Evolutionary conservation across 169 alveolate genomes (phyloP).

Genomic region (Plasmodium vivax): DNA sequence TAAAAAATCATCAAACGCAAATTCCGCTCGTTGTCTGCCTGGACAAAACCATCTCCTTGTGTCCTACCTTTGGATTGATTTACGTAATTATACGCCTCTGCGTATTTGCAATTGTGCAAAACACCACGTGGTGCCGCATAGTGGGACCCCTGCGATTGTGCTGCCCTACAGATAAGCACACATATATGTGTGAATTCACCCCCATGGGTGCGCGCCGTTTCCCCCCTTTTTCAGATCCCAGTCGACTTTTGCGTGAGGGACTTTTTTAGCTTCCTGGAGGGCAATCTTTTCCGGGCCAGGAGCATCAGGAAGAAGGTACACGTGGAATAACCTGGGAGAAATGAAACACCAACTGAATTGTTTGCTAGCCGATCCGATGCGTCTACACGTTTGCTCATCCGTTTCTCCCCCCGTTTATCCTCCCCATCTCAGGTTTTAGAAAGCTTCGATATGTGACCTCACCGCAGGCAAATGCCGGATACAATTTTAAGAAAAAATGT

Average conservation of each 20-base stretch:
- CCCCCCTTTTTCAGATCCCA: constrained; percentile 26
- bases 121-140: neutral
- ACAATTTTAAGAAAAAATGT: neutral
- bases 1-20: constrained; percentile 59
- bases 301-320: constrained; percentile 49
- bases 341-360: neutral
- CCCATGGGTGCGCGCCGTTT: neutral
- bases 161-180: neutral
- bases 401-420: neutral
- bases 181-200: constrained; percentile 6
- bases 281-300: constrained; percentile 38
- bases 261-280: constrained; percentile 44
- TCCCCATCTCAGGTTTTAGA: constrained; percentile 3
- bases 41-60: constrained; percentile 20
- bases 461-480: neutral
- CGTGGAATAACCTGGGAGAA: neutral
- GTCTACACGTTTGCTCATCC: neutral
- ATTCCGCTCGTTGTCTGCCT: constrained; percentile 53
- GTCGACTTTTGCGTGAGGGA: constrained; percentile 51
- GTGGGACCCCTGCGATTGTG: neutral
- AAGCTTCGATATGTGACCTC: constrained; percentile 21
- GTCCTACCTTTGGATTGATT: constrained; percentile 64
- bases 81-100: constrained; percentile 24
- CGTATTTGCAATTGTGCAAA: neutral
- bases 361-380: neutral